These are phyloP conservation scores for Schizosaccharomyces pombe DNA, from an alignment of 805 yeast species.

Conservation along the genomic window DNA sequence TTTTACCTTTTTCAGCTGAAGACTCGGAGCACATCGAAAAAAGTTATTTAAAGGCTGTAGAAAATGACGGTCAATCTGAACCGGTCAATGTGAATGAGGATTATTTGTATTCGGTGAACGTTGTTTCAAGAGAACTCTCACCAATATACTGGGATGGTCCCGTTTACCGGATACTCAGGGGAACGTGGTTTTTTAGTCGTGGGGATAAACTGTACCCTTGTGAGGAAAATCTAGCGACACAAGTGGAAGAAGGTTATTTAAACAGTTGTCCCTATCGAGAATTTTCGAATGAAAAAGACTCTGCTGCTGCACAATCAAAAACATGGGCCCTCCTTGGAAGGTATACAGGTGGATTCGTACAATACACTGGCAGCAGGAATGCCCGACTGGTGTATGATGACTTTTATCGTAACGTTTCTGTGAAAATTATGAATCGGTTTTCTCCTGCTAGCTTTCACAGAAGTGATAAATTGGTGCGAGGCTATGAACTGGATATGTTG, in stretches of 20 bases:
- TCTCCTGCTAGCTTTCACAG: neutral
- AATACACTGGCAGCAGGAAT: constrained; percentile 9
- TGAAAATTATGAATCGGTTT: neutral
- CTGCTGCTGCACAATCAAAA: neutral
- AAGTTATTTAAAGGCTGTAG: constrained; percentile 17
- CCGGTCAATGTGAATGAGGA: constrained; percentile 57
- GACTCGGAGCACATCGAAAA: constrained; percentile 45
- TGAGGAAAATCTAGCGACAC: constrained; percentile 24
- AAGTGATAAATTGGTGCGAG: neutral
- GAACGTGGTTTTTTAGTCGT: constrained; percentile 55
- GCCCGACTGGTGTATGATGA: constrained; percentile 11
- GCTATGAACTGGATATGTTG: neutral
- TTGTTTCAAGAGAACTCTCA: constrained; percentile 26
- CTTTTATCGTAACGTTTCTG: neutral
- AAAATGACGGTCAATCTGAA: constrained; percentile 7
- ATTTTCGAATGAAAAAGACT: neutral
- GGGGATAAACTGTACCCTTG: constrained; percentile 24
- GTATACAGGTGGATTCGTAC: constrained; percentile 11
- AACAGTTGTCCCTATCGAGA: constrained; percentile 18
- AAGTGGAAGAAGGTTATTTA: constrained; percentile 34
- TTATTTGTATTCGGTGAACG: constrained; percentile 46
- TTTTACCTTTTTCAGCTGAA: constrained; percentile 36
- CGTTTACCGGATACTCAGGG: constrained; percentile 55
- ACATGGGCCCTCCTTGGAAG: constrained; percentile 11
- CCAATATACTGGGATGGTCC: constrained; percentile 88